Conservation (phyloP, 2,329 filamentous ascomycete genomes). For the Periconia digitata region DNA sequence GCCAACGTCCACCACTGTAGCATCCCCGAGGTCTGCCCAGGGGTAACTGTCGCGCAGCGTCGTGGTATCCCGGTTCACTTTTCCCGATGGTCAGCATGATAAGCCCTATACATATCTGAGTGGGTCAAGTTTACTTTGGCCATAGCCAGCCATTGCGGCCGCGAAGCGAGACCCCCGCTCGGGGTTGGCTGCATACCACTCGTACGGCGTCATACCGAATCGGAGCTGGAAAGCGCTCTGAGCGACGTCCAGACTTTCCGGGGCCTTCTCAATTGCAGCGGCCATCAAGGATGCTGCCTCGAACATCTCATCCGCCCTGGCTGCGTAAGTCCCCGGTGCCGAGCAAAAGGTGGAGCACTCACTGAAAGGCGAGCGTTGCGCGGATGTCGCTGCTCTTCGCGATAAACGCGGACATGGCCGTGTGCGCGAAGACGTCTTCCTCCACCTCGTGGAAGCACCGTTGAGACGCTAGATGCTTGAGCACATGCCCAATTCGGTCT, state of each 20-base stretch:
- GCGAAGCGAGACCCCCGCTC: constrained; percentile 30
- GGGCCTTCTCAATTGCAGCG: constrained; percentile 11
- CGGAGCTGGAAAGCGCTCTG: constrained; percentile 24
- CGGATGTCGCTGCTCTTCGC: neutral
- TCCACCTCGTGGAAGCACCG: constrained; percentile 19
- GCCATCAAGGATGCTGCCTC: constrained; percentile 26
- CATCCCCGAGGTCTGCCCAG: constrained; percentile 24
- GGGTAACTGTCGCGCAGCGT: constrained; percentile 24
- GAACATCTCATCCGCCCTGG: constrained; percentile 30
- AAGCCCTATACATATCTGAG: neutral
- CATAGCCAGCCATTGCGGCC: constrained; percentile 30
- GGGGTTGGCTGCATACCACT: constrained; percentile 31
- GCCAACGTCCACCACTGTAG: constrained; percentile 34
- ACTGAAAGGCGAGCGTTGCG: neutral
- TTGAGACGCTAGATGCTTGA: constrained; percentile 18
- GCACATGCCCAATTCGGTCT: constrained; percentile 14
- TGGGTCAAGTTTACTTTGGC: constrained; percentile 9
- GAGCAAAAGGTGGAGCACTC: neutral
- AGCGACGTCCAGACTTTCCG: constrained; percentile 1
- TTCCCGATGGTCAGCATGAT: neutral
- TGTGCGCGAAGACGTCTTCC: constrained; percentile 22
- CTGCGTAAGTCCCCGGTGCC: constrained; percentile 1
- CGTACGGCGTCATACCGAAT: constrained; percentile 23
- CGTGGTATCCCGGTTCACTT: constrained; percentile 25
- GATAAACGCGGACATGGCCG: neutral